Evolutionary conservation across 306 rosid genomes (phyloP).

Genomic region (Sphenostylis stenocarpa): DNA sequence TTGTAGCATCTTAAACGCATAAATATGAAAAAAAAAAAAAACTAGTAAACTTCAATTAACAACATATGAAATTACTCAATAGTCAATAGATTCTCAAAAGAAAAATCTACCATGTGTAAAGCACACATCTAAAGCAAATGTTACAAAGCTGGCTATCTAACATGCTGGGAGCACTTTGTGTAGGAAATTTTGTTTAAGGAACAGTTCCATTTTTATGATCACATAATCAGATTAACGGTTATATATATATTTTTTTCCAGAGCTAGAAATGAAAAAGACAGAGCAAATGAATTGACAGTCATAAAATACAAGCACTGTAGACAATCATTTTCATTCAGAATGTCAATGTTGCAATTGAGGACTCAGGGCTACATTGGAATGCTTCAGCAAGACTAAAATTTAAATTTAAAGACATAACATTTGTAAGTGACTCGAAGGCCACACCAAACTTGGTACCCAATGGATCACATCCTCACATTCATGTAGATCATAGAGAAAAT

Average conservation of each 20-base stretch:
- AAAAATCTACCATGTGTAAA: not conserved
- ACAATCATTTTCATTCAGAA: constrained; percentile 7
- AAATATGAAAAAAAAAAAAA: not conserved
- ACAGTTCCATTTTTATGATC: constrained; percentile 1
- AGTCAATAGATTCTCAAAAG: not conserved
- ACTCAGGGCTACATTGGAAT: constrained; percentile 15
- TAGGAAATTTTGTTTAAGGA: not conserved
- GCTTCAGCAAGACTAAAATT: not conserved
- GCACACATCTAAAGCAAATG: not conserved
- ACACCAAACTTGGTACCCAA: constrained; percentile 4
- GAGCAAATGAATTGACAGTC: not conserved
- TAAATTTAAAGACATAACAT: not conserved
- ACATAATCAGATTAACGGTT: not conserved
- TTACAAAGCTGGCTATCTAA: not conserved
- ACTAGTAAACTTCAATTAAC: not conserved
- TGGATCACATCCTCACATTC: not conserved
- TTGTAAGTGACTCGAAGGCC: not conserved
- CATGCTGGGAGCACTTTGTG: not conserved
- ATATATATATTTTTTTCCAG: not conserved
- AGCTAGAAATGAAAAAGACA: not conserved
- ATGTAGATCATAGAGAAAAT: not conserved
- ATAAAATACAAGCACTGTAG: not conserved
- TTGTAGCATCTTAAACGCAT: not conserved
- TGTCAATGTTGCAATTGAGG: constrained; percentile 11
- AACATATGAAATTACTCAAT: not conserved